Evolutionary conservation across 192 early-diverging fungal species (phyloP), one percentile per base, ranked within the genome.

Genomic region (Phlyctochytrium bullatum): DNA sequence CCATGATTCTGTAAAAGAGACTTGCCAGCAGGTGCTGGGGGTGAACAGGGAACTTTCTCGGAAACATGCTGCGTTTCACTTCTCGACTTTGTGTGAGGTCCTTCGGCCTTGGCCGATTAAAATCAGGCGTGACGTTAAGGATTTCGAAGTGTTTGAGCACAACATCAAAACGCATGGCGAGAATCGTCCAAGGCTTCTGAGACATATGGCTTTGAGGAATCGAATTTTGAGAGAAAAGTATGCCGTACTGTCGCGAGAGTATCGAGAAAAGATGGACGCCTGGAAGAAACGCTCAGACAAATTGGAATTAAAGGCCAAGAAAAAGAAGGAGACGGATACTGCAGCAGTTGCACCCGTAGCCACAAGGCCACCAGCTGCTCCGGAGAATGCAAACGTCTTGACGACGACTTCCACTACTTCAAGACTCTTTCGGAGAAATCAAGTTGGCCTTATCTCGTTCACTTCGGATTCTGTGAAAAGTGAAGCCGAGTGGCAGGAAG

Each of bases 401-500:
- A 12, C 33, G 17, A 40, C 30, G 10, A 34, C 24, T 12, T 31
- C 16, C 0, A 53, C 52, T 4, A 36, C 17, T 3, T 25, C 57
- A 4, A n/a, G 24, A 2, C 28, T 50, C 23, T 33, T n/a, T 6
- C 57, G 59, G 53, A 36, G 36, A 4, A 58, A 60, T 36, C 57
- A 63, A 17, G 36, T 59, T 1, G 47, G 59, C 0, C 25, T 50
- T 4, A 17, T 68, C 12, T 57, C 65, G 31, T 79, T 82, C 64
- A 68, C 65, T 10, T 75, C 73, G 12, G 82, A 83, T 75, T 59
- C 75, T n/a, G 82, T 83, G 14, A 59, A 71, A 27, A 79, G 68
- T n/a, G 82, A 83, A 50, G 77, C 73, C 1, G 82, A 83, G 64
- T 83, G 67, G 66, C 73, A 81, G 40, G 57, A 78, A 31, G 74